phyloP scores from a whole-genome alignment of 2,329 filamentous ascomycete genomes.

The Paraconiothyrium brasiliense region DNA sequence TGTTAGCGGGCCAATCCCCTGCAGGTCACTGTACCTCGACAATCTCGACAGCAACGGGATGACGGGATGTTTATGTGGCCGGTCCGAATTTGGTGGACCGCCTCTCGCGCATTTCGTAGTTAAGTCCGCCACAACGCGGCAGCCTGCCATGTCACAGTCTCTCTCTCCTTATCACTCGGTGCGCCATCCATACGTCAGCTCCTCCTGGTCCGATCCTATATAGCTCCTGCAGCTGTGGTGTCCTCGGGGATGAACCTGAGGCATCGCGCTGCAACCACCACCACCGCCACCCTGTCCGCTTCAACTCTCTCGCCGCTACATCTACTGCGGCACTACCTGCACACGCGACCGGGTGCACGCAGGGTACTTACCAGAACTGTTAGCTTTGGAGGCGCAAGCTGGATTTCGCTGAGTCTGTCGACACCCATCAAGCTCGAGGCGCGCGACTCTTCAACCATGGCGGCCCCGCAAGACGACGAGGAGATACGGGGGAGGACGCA shows the following conservation, averaged over 20 bases:
- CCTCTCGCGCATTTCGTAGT: slow-evolving; percentile 4
- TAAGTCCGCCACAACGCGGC: slow-evolving; percentile 16
- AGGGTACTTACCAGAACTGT: slow-evolving; percentile 37
- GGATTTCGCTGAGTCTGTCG: slow-evolving; percentile 39
- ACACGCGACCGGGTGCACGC: slow-evolving; percentile 32
- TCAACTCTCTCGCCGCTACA: slow-evolving; percentile 43
- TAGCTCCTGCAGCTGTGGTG: slow-evolving; percentile 14
- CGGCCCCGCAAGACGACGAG: slow-evolving; percentile 29
- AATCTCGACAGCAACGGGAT: background rate
- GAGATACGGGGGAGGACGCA: slow-evolving; percentile 45
- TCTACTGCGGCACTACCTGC: slow-evolving; percentile 43
- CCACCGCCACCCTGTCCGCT: slow-evolving; percentile 48
- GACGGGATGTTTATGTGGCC: background rate
- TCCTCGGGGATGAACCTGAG: slow-evolving; percentile 20
- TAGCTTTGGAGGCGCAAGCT: slow-evolving; percentile 44
- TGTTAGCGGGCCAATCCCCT: background rate
- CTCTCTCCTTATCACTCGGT: background rate
- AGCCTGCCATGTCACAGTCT: slow-evolving; percentile 9
- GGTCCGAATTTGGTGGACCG: slow-evolving; percentile 8
- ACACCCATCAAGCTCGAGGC: slow-evolving; percentile 41
- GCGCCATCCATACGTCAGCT: slow-evolving; percentile 15
- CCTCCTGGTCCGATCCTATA: slow-evolving; percentile 15
- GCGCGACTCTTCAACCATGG: slow-evolving; percentile 42
- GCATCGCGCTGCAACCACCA: slow-evolving; percentile 23
- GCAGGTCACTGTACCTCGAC: background rate